phyloP scores from a whole-genome alignment of 306 rosid genomes.

The Senna siamea region DNA sequence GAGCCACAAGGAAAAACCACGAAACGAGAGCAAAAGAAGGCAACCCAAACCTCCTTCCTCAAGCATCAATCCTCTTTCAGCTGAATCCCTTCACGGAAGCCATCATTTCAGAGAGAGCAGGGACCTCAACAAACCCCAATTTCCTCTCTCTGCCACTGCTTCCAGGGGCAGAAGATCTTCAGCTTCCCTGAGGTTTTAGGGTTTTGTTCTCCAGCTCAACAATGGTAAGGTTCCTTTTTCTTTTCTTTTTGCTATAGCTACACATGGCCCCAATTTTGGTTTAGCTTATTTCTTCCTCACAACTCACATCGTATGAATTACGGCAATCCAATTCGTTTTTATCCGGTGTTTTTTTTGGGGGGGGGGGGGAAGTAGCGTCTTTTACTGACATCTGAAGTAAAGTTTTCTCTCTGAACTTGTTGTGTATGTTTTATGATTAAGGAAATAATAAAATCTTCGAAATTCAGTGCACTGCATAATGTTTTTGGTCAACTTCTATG shows the following conservation, averaged over 20 bases:
- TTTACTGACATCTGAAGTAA: not conserved
- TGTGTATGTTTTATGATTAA: not conserved
- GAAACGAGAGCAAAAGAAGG: not conserved
- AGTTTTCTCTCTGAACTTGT: not conserved
- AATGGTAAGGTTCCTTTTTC: not conserved
- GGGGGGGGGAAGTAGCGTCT: too few relatives aligned
- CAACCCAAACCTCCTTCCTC: not conserved
- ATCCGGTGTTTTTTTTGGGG: too few relatives aligned
- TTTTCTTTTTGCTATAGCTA: not conserved
- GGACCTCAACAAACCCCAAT: not conserved
- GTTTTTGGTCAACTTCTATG: not conserved
- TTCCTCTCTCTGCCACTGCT: not conserved
- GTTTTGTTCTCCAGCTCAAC: slow-evolving; percentile 9
- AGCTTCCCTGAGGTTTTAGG: not conserved
- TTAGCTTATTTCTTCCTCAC: not conserved
- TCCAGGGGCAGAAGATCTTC: not conserved
- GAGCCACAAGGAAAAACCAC: not conserved
- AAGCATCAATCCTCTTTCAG: not conserved
- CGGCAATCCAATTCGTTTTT: not conserved
- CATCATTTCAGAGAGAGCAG: not conserved
- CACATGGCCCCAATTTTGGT: not conserved
- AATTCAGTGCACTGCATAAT: not conserved
- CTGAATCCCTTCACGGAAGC: not conserved
- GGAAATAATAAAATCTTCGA: not conserved
- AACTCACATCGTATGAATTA: too few relatives aligned